Base-by-base conservation (phyloP, 768 basidiomycete species). In the Mycena filopes region DNA sequence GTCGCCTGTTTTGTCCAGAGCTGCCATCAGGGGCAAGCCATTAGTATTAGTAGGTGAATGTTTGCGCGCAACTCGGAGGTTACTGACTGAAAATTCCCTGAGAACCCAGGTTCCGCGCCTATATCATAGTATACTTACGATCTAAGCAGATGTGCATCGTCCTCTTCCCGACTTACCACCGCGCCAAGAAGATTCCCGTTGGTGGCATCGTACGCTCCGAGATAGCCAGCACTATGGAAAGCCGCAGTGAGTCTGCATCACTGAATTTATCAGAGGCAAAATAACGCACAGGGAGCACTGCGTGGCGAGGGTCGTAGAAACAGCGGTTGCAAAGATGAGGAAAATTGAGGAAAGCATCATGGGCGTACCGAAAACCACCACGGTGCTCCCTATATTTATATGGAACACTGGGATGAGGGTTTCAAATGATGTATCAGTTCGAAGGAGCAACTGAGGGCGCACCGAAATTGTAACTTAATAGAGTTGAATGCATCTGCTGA, bases 51-150 rank as follows among this genome's bases (percentile, higher is more conserved):
- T n/a, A n/a, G n/a, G n/a, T n/a, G n/a, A n/a, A n/a, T n/a, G n/a
- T n/a, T n/a, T n/a, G n/a, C n/a, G 41, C 28, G n/a, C 45, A 28
- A 45, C 9, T 18, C 55, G 45, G 31, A 45, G 41, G 18, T 45
- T 54, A 45, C 55, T 56, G 29, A 56, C 55, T 56, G 55, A 56
- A 43, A 31, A 56, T 56, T 56, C 55, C 55, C 43, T 56, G 55
- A 31, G 40, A 56, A 41, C 41, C 41, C 42, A 56, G 40, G 11
- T 25, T 45, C 43, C 55, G 55, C 55, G 42, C 55, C 55, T 45
- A 26, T n/a, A n/a, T n/a, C n/a, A n/a, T n/a, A n/a, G n/a, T n/a
- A n/a, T n/a, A n/a, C n/a, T n/a, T n/a, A n/a, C n/a, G n/a, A n/a
- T n/a, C n/a, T 54, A 38, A 54, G 51, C 51, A 15, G 36, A 56